These are phyloP conservation scores for Lanmaoa rubissima DNA, from an alignment of 768 basidiomycete genomes.

Conservation along the genomic window DNA sequence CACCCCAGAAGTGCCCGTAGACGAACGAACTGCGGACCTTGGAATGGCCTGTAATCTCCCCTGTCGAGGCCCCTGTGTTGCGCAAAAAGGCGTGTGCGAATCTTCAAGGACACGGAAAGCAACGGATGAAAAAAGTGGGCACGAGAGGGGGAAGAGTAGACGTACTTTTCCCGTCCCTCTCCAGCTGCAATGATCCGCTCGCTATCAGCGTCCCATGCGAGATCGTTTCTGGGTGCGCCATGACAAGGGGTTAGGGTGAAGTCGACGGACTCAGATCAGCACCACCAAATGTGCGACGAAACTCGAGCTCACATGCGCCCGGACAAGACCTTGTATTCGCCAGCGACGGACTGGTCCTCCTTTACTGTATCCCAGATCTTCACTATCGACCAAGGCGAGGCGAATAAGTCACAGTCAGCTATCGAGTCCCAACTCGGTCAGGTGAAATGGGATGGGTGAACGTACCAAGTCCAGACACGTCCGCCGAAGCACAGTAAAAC, in stretches of 20 bases:
- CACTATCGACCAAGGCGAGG: conserved; percentile 42
- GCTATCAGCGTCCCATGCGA: conserved; percentile 95
- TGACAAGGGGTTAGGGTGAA: not conserved
- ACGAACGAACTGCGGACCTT: conserved; percentile 50
- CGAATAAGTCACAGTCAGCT: not conserved
- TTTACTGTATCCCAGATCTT: conserved; percentile 93
- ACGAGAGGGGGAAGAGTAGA: not conserved
- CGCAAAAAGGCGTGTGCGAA: conserved; percentile 83
- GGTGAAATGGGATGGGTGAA: not conserved
- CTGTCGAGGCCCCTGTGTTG: conserved; percentile 80
- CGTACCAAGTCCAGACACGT: conserved; percentile 76
- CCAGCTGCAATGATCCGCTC: conserved; percentile 96
- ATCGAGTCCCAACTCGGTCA: not conserved
- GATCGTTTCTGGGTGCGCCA: conserved; percentile 67
- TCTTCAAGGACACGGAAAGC: conserved; percentile 37
- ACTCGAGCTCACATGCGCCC: conserved; percentile 58
- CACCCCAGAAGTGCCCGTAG: not conserved
- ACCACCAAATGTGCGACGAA: not conserved
- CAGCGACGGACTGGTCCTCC: conserved; percentile 78
- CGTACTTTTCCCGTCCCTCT: conserved; percentile 84
- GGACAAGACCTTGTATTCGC: conserved; percentile 71
- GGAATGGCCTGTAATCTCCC: conserved; percentile 86
- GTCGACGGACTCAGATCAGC: not conserved
- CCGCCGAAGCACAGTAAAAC: conserved; percentile 93
- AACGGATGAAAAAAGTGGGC: not conserved